Evolutionary conservation across 805 yeast genomes (phyloP), one percentile per base, ranked within the genome.

Genomic region (Kodamaea hsintzibuensis): DNA sequence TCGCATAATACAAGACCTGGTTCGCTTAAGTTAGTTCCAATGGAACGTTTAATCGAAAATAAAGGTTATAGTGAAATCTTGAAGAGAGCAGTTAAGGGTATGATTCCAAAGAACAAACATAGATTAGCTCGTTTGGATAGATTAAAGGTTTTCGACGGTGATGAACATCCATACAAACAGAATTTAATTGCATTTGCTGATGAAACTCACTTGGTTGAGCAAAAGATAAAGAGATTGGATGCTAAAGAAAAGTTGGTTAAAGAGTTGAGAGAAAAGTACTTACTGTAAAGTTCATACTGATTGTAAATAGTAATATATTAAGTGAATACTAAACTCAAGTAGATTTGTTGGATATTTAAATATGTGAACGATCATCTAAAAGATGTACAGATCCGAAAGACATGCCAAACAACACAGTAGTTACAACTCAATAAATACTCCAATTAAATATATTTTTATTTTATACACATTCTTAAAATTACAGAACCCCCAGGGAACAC

Each of bases 1-100:
- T 81, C 89, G 54, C 99, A 96, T 71, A 86, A 92, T 33, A 82
- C 88, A 3, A 84, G 88, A 62, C 98, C 98, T 2, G 99, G 99
- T 47, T 84, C 91, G 39, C 83, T 95, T 63, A 88, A 88, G 63
- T 83, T 89, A 61, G 81, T 85, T 44, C 85, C 97, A 18, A 88
- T 95, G 95, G 84, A 84, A 53, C 85, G 82, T 57, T 73, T 92
- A 70, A 82, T 84, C 40, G 82, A 76, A 47, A 86, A 91, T 67
- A 84, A 86, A 63, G 99, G 99, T 7, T 89, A 84, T 61, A 86
- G 90, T n/a, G 98, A 95, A 70, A 74, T 92, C 10, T 75, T 95
- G 62, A 82, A 73, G 62, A 83, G 88, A 62, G 98, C 99, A 1
- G 99, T 95, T 5, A 86, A 90, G 58, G 96, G 96, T 53, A 95